phyloP scores from a whole-genome alignment of 495 filamentous ascomycete species.

The Daldinia loculata region DNA sequence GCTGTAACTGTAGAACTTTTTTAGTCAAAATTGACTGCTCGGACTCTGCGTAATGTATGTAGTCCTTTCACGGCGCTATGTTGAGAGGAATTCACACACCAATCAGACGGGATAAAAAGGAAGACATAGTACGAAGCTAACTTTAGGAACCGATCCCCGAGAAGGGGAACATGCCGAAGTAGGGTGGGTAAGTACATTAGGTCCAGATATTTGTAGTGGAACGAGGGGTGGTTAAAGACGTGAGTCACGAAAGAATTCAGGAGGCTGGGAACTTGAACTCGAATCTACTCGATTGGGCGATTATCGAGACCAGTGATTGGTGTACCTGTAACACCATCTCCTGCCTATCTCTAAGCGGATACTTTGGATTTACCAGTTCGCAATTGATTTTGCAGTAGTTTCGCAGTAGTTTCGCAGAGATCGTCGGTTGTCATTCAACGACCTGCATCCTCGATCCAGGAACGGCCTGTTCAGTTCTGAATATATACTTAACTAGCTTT shows the following conservation, averaged over 20 bases:
- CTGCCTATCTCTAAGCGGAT: constrained; percentile 1
- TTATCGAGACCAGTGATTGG: constrained; percentile 3
- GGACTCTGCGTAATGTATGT: background rate
- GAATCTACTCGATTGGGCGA: background rate
- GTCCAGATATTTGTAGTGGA: constrained; percentile 12
- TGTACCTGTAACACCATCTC: constrained; percentile 4
- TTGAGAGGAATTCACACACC: constrained; percentile 25
- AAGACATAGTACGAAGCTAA: constrained; percentile 20
- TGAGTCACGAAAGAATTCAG: constrained; percentile 46
- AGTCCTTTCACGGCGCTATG: constrained; percentile 17
- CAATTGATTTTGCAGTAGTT: background rate
- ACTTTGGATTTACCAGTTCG: constrained; percentile 9
- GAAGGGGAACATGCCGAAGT: background rate
- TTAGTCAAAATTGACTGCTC: constrained; percentile 9
- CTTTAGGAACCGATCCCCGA: constrained; percentile 35
- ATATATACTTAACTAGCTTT: background rate
- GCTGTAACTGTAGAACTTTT: background rate
- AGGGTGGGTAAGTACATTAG: constrained; percentile 9
- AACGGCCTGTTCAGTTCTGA: background rate
- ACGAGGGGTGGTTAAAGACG: constrained; percentile 25
- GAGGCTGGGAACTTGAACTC: constrained; percentile 37
- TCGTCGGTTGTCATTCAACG: background rate
- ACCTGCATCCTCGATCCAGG: constrained; percentile 11
- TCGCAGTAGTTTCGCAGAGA: background rate
- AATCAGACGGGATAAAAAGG: constrained; percentile 13